A percentile compares a stretch with the other conserved stretches of the same genome.
Evolutionary conservation across 495 filamentous ascomycete species (phyloP).

Genomic region (Penicillium longicatenatum): DNA sequence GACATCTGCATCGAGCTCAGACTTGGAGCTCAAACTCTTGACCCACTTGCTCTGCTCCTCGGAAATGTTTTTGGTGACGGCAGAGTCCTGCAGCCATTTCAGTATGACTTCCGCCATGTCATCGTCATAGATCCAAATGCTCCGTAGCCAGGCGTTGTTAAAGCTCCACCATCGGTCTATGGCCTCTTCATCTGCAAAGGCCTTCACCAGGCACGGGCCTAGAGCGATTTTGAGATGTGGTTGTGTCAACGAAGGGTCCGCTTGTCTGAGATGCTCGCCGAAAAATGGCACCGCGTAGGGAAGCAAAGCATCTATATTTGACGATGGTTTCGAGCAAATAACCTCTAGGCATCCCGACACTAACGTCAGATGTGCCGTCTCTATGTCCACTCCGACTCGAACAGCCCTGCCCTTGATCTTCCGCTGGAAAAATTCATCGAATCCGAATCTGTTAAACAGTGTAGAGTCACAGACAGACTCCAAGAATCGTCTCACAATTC

Average conservation of each 20-base stretch:
- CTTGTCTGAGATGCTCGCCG: slow-evolving; percentile 7
- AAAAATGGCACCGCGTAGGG: slow-evolving; percentile 7
- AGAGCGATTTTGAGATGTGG: slow-evolving; percentile 15
- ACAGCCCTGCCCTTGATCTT: slow-evolving; percentile 19
- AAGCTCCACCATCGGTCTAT: slow-evolving; percentile 19
- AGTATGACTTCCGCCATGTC: slow-evolving; percentile 6
- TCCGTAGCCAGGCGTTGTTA: background rate
- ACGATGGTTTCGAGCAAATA: background rate
- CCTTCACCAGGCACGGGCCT: slow-evolving; percentile 15
- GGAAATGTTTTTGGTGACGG: slow-evolving; percentile 19
- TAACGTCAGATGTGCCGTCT: slow-evolving; percentile 1
- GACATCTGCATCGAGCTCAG: slow-evolving; percentile 24
- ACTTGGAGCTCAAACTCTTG: slow-evolving; percentile 24
- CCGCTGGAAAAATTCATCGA: slow-evolving; percentile 24
- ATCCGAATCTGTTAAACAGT: slow-evolving; percentile 21
- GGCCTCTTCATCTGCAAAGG: slow-evolving; percentile 11
- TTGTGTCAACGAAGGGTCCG: slow-evolving; percentile 16
- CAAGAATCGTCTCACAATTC: slow-evolving; percentile 19
- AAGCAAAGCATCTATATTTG: background rate
- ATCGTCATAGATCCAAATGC: slow-evolving; percentile 15
- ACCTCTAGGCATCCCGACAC: background rate
- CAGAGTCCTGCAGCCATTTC: slow-evolving; percentile 26
- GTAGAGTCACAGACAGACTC: slow-evolving; percentile 21
- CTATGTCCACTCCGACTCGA: slow-evolving; percentile 10
- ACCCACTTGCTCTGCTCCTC: slow-evolving; percentile 18